Evolutionary conservation across 352 stramenopile species (phyloP).

Genomic region (Aphanomyces astaci): DNA sequence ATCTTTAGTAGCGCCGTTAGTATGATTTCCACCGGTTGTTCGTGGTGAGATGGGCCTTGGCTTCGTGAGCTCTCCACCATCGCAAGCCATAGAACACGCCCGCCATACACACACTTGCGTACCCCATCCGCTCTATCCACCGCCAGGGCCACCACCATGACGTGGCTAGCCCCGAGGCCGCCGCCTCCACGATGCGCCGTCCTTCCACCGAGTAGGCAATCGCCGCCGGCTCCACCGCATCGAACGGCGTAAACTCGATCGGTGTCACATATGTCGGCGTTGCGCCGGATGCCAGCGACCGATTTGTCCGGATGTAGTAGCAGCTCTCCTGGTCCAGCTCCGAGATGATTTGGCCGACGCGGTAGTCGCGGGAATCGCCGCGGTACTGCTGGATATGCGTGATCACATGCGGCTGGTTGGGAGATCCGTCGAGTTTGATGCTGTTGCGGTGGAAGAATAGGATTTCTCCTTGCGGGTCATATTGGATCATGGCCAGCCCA

Average conservation of each 20-base stretch:
- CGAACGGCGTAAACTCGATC: conserved; percentile 65
- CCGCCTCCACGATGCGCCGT: conserved; percentile 9
- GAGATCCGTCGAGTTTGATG: conserved; percentile 62
- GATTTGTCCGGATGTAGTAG: conserved; percentile 78
- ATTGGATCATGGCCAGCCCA: conserved; percentile 71
- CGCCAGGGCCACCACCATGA: too few species aligned
- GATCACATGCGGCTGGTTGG: conserved; percentile 63
- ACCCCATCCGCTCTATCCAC: not conserved
- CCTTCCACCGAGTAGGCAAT: conserved; percentile 77
- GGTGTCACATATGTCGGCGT: conserved; percentile 62
- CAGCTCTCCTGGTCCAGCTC: conserved; percentile 71
- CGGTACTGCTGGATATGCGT: conserved; percentile 80
- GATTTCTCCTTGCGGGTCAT: conserved; percentile 39
- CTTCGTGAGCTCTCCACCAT: not conserved
- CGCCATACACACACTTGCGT: not conserved
- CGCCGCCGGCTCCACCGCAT: conserved; percentile 58
- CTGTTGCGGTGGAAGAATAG: conserved; percentile 70
- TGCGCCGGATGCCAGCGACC: conserved; percentile 40
- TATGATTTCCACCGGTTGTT: not conserved
- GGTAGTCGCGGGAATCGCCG: conserved; percentile 59
- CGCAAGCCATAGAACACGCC: not conserved
- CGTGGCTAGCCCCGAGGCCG: not conserved
- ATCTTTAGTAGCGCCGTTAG: not conserved
- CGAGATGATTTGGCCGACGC: conserved; percentile 74
- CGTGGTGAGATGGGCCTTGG: not conserved